Evolutionary conservation across 139 green algal species (phyloP).

Genomic region (Dunaliella primolecta): DNA sequence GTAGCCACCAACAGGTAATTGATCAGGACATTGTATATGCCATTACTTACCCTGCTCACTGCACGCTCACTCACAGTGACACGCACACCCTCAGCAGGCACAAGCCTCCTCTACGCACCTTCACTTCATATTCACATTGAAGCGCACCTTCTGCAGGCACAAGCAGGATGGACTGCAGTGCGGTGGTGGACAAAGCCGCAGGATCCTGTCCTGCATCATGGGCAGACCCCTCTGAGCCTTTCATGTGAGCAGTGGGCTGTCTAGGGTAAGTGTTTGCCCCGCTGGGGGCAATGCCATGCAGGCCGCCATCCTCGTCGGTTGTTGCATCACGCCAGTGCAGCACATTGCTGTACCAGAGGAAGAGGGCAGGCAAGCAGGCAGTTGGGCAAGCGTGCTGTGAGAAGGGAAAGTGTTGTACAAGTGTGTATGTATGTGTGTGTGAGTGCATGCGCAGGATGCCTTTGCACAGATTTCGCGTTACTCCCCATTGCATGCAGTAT

Average conservation of each 20-base stretch:
- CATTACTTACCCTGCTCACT: not conserved
- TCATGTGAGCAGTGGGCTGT: not conserved
- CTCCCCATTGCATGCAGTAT: not conserved
- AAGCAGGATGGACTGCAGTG: not conserved
- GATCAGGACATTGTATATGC: too few species aligned
- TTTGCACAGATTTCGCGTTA: not conserved
- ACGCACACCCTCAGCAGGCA: not conserved
- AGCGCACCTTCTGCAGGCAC: not conserved
- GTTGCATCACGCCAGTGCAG: not conserved
- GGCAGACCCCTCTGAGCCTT: not conserved
- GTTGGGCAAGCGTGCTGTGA: not conserved
- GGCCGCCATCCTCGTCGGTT: not conserved
- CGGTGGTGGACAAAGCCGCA: not conserved
- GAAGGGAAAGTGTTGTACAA: not conserved
- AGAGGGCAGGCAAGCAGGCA: not conserved
- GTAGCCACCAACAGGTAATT: not conserved
- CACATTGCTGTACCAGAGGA: not conserved
- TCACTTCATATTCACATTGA: not conserved
- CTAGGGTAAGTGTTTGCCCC: not conserved
- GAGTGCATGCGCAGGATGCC: too few species aligned
- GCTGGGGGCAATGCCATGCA: not conserved
- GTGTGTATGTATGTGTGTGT: too few species aligned
- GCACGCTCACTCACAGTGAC: not conserved
- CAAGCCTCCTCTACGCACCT: not conserved
- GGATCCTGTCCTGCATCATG: not conserved